Conservation (phyloP, 768 basidiomycete genomes). For the Russula vinacea region DNA sequence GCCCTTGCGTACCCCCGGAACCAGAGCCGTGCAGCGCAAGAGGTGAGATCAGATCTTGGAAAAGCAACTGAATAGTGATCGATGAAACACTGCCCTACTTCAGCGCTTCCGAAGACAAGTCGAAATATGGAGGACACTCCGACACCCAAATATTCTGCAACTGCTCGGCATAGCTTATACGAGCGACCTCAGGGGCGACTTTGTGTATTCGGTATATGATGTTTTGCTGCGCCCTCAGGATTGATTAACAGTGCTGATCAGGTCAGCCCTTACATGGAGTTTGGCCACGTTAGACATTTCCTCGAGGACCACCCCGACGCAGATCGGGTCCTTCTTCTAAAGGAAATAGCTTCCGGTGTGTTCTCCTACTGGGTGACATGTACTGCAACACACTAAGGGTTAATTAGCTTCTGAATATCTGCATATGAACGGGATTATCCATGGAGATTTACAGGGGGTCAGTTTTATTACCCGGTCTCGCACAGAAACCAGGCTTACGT, state of each 20-base stretch:
- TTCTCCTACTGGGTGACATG: not conserved
- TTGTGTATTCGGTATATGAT: constrained; percentile 22
- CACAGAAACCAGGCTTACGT: not conserved
- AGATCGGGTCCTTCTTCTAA: constrained; percentile 14
- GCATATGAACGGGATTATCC: constrained; percentile 20
- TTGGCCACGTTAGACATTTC: constrained; percentile 17
- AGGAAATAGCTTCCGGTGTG: constrained; percentile 22
- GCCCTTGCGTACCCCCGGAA: constrained; percentile 21
- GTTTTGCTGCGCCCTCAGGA: too few relatives aligned
- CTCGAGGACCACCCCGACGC: constrained; percentile 13
- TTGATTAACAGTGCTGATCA: constrained; percentile 4
- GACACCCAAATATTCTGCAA: constrained; percentile 24
- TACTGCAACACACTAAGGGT: not conserved
- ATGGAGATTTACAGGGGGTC: constrained; percentile 26
- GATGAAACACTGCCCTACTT: not conserved
- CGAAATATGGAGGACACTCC: constrained; percentile 27
- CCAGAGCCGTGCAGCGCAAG: constrained; percentile 16
- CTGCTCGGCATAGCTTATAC: constrained; percentile 25
- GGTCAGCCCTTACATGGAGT: constrained; percentile 24
- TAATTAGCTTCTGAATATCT: constrained; percentile 22
- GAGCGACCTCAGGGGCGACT: constrained; percentile 2
- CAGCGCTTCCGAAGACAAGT: constrained; percentile 27
- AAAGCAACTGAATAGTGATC: too few relatives aligned
- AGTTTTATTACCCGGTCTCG: not conserved
- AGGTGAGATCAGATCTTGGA: constrained; percentile 12